Evolutionary conservation across 768 basidiomycete genomes (phyloP), one percentile per base, ranked within the genome.

Genomic region (Suillus paluster): DNA sequence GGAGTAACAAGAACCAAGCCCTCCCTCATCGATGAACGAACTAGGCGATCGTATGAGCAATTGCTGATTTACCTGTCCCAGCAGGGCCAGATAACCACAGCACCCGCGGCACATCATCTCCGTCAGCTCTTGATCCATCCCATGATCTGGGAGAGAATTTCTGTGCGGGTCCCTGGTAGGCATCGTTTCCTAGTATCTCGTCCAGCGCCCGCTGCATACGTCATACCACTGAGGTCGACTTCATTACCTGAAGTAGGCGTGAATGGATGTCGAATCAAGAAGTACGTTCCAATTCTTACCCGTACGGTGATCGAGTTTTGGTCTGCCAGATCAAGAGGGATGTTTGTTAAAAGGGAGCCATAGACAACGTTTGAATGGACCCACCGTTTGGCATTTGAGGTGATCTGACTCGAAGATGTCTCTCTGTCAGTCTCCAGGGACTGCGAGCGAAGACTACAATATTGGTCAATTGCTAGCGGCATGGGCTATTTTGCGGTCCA

Each of bases 1-100:
- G 27, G 52, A 33, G 17, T n/a, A 54, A 15, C 59, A 60, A 1
- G 69, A 69, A 12, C 56, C 65, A 12, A 70, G 62, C 0, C 67
- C 41, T 2, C 62, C 61, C 21, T 45, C 44, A n/a, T 69, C 21
- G 15, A 48, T 57, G 27, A 67, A 56, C 42, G 46, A 57, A 3
- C 62, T 58, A 3, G n/a, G 64, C 65, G 4, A 60, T 60, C 2
- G 59, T 60, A 25, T 60, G 59, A 14, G 38, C 59, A 9, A 60
- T 60, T 2, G 64, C 62, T 7, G 72, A 67, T 58, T 73, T 73
- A 1, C 72, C 72, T 12, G 46, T 60, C 19, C 71, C 72, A 1
- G 73, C 71, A 57, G 50, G 59, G 14, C 73, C 73, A 39, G 57
- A 63, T 17, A 73, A 52, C 68, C 68, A 73, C 46, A 59, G 68